phyloP scores from a whole-genome alignment of 441 rosid species.

The Erodium texanum region DNA sequence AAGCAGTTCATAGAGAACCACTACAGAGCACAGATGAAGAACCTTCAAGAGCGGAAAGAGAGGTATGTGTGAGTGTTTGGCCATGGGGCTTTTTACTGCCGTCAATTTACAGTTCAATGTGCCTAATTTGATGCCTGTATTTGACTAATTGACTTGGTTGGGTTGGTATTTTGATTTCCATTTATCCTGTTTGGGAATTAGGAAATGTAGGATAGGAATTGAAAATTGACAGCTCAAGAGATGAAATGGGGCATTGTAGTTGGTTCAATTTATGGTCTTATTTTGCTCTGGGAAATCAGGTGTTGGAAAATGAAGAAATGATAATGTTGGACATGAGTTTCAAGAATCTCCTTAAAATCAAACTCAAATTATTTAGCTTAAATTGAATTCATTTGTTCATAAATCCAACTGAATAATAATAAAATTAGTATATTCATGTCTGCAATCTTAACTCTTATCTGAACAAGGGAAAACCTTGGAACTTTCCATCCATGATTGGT shows the following conservation, averaged over 20 bases:
- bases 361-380: neutral
- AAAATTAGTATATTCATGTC: neutral
- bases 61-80: slow-evolving; percentile 34
- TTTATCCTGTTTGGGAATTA: slow-evolving; percentile 16
- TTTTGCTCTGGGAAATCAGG: neutral
- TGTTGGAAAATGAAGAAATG: neutral
- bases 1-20: slow-evolving; percentile 96
- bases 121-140: neutral
- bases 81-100: neutral
- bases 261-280: neutral
- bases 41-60: slow-evolving; percentile 76
- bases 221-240: neutral
- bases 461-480: neutral
- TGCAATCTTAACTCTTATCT: neutral
- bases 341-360: neutral
- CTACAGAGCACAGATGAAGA: slow-evolving; percentile 81
- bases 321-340: neutral
- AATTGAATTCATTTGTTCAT: neutral
- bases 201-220: slow-evolving; percentile 18
- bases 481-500: slow-evolving; percentile 11
- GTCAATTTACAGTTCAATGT: neutral
- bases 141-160: slow-evolving; percentile 12
- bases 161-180: slow-evolving; percentile 7
- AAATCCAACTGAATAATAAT: neutral
- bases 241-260: slow-evolving; percentile 2